Evolutionary conservation across 192 early-diverging fungal species (phyloP), one percentile per base, ranked within the genome.

Genomic region (Coemansia sp.): DNA sequence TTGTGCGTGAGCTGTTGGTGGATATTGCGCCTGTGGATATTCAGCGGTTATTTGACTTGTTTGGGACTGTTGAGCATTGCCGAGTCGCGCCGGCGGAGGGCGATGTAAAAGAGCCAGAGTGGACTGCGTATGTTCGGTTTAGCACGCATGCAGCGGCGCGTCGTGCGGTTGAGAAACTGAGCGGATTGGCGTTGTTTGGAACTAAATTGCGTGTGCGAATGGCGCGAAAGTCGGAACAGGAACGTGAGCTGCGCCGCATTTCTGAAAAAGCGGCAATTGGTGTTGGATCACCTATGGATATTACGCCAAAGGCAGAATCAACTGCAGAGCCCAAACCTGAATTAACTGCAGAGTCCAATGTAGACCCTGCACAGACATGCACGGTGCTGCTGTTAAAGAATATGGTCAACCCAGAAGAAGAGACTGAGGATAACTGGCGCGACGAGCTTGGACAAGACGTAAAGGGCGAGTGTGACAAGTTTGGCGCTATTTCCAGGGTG

Each of bases 361-460:
- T 4, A 4, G 32, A 9, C 3, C 19, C 22, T 22, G 29, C 41
- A 12, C 48, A 55, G 23, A n/a, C 37, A 9, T 22, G 20, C 38
- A 20, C 22, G 8, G 60, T 69, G 16, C 32, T 78, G 49, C 54
- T 59, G 19, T 53, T 74, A 16, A 23, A 38, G 23, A 65, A 69
- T 54, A 73, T 73, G 70, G 68, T 81, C 57, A 45, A 62, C 54
- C 58, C 69, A 4, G 52, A 32, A 66, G 93, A 90, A 39, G 92
- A 94, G 78, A 88, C 87, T 11, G 94, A 91, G 41, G 83, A 83
- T 11, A 76, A 88, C 58, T 97, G 95, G 95, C 88, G 85, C 32
- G 76, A 85, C 24, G 95, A 94, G 59, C 79, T 97, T 22, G 88
- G 89, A 54, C 86, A 90, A 38, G 95, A 97, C 64, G 90, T 97